A percentile compares a stretch with the other conserved stretches of the same genome.
These are phyloP conservation scores for Xylaria longipes DNA, from an alignment of 495 filamentous ascomycete genomes.

Conservation along the genomic window DNA sequence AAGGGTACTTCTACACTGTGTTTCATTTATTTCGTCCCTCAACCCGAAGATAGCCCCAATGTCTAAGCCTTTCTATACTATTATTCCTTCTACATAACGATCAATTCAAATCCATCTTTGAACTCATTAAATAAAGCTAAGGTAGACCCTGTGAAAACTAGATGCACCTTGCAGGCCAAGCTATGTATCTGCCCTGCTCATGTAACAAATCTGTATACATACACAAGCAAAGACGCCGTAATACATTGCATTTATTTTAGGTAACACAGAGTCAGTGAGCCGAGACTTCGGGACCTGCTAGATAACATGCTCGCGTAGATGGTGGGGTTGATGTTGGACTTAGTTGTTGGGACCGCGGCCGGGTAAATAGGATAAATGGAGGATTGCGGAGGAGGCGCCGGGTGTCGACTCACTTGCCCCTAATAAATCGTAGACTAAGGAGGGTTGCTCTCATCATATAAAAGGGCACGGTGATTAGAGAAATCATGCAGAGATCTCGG, in stretches of 20 bases:
- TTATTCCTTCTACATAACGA: no score
- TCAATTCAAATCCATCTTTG: no score
- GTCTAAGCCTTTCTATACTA: no score
- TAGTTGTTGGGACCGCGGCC: constrained; percentile 22
- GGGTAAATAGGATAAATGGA: constrained; percentile 59
- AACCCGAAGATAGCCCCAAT: no score
- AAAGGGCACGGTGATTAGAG: constrained; percentile 2
- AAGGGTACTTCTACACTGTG: no score
- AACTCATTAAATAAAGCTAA: no score
- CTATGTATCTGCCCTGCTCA: no score
- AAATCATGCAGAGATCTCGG: background rate
- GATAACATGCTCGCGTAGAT: background rate
- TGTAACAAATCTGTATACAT: background rate
- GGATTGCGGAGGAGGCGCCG: constrained; percentile 23
- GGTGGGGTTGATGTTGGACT: background rate
- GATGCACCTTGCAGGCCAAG: no score
- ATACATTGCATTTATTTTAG: background rate
- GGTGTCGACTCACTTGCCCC: constrained; percentile 17
- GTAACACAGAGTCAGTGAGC: background rate
- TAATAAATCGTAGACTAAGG: background rate
- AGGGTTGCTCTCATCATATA: constrained; percentile 24
- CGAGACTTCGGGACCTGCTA: background rate
- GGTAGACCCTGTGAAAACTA: no score
- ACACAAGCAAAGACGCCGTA: background rate
- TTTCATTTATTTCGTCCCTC: no score